A percentile compares a stretch with the other conserved stretches of the same genome.
These are phyloP conservation scores for Lentinus polychrous DNA, from an alignment of 1,284 basidiomycete species.

Conservation along the genomic window DNA sequence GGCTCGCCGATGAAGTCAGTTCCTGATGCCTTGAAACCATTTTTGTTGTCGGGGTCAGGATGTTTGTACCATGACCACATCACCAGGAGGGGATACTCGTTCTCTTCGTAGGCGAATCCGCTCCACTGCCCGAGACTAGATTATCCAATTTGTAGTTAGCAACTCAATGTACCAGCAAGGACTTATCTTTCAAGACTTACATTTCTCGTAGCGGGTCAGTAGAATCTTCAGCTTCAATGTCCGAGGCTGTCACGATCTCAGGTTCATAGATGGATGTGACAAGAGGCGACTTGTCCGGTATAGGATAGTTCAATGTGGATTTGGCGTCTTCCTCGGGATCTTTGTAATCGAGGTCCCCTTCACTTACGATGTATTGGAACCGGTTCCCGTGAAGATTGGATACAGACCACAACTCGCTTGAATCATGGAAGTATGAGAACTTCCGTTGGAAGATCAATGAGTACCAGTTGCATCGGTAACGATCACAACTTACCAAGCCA, in stretches of 20 bases:
- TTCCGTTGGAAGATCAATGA: not conserved
- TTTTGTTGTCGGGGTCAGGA: conserved; percentile 5
- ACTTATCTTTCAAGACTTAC: conserved; percentile 2
- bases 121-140: conserved; percentile 14
- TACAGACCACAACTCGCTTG: conserved; percentile 1
- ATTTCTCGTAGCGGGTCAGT: conserved; percentile 8
- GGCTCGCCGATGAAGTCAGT: conserved; percentile 5
- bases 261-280: not conserved
- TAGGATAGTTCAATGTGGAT: not conserved
- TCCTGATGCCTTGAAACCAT: conserved; percentile 9
- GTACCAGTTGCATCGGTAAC: not conserved
- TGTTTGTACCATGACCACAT: conserved; percentile 12
- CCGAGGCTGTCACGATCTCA: not conserved
- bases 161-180: not conserved
- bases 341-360: not conserved
- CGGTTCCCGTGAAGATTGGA: not conserved
- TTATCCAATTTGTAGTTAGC: not conserved
- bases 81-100: conserved; percentile 11
- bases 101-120: conserved; percentile 12
- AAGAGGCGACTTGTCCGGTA: not conserved
- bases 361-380: not conserved
- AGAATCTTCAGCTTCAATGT: no score
- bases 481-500: conserved; percentile 10
- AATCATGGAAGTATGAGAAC: conserved; percentile 2
- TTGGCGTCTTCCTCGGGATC: not conserved